Evolutionary conservation across 129 eudicot species (phyloP).

Genomic region (Pulicaria dysenterica): DNA sequence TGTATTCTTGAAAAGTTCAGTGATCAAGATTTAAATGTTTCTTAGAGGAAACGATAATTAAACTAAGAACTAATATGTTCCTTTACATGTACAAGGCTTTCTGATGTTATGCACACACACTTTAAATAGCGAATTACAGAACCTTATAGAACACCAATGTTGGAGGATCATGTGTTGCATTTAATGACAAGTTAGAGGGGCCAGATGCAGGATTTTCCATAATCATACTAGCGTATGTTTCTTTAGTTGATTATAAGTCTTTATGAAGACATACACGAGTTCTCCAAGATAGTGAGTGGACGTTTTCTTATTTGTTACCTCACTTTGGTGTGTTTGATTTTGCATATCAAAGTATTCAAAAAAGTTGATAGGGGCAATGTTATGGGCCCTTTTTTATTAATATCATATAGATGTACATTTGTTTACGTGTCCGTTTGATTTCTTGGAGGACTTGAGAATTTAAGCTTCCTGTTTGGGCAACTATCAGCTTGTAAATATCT

Average conservation of each 20-base stretch:
- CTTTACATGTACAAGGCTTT: neutral
- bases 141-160: no score
- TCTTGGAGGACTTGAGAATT: neutral
- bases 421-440: neutral
- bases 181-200: no score
- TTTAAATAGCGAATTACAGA: neutral
- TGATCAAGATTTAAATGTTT: no score
- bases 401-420: neutral
- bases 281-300: neutral
- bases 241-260: neutral
- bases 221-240: neutral
- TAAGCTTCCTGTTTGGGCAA: constrained; percentile 6
- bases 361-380: neutral
- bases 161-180: no score
- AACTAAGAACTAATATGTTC: neutral
- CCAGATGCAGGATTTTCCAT: no score
- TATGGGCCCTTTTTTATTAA: neutral
- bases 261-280: constrained; percentile 9
- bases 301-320: neutral
- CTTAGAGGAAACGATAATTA: neutral
- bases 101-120: constrained; percentile 11
- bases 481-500: constrained; percentile 1
- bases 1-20: no score
- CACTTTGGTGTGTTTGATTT: neutral
- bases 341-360: no score